Base-by-base conservation (phyloP, 208 protist species). In the Wallacemonas collosoma region DNA sequence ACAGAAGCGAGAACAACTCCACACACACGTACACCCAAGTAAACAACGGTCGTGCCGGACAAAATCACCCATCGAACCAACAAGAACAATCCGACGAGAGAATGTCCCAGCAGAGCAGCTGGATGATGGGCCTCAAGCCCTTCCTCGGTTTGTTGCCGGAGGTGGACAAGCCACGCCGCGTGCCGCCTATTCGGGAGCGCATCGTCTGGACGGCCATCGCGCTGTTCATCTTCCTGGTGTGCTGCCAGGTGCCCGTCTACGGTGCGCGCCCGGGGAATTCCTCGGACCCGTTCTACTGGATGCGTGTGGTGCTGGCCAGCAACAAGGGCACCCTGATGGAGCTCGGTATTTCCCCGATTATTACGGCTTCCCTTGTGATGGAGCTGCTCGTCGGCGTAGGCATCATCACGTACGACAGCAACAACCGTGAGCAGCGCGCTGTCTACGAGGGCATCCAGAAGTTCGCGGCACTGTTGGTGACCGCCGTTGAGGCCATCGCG, bases 291-390 rank as follows among this genome's bases (percentile, higher is more conserved):
- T 99, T 99, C 79, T 99, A 99, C 79, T 99, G 99, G 99, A 98
- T 99, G 90, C 95, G 99, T 76, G 97, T 99, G 26, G 98, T 99
- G 73, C 92, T 99, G 56, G 99, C 99, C 7, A 99, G 98, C 35
- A 99, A 99, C 85, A 98, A 99, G 79, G 98, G 98, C 41, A 99
- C 98, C 47, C 87, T 99, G n/a, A 99, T 99, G 98, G 98, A 99
- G 81, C 88, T 99, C 11, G 98, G 98, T 73, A 99, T 99, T 73
- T 98, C 95, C 8, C 98, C 98, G 1, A 98, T 99, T 70, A 91
- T 99, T n/a, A 99, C 96, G 3, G 97, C 98, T 45, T 97, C 96
- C 43, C 94, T 99, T 35, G 91, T 99, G 43, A 98, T 99, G 81
- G 98, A 99, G 85, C 86, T 99, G 5, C 89, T 99, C 17, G 82